These are phyloP conservation scores for Phyllosticta citriasiana DNA, from an alignment of 2,329 filamentous ascomycete genomes.

Conservation along the genomic window DNA sequence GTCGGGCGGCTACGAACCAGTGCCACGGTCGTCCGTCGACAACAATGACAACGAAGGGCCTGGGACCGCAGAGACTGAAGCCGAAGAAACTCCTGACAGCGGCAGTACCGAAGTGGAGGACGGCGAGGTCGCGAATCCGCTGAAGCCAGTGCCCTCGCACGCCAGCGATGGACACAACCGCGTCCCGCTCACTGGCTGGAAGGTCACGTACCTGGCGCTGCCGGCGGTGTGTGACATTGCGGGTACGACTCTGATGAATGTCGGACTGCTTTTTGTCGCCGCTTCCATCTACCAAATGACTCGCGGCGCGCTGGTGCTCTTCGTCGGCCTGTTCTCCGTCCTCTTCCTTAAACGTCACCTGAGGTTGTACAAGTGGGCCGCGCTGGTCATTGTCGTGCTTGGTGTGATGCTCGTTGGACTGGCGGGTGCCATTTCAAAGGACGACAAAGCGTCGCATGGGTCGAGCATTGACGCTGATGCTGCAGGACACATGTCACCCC, in stretches of 20 bases:
- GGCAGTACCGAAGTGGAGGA: conserved; percentile 31
- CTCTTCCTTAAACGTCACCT: conserved; percentile 74
- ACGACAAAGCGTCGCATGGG: conserved; percentile 42
- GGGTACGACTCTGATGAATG: conserved; percentile 95
- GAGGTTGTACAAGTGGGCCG: conserved; percentile 83
- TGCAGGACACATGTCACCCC: background rate
- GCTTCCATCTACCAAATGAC: conserved; percentile 99
- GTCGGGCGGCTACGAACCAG: conserved; percentile 53
- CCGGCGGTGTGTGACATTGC: conserved; percentile 90
- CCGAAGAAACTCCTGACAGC: conserved; percentile 33
- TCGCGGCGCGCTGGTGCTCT: conserved; percentile 82
- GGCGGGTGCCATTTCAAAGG: conserved; percentile 63
- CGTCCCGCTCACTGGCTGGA: conserved; percentile 55
- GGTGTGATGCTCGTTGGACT: conserved; percentile 87
- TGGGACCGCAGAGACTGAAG: conserved; percentile 35
- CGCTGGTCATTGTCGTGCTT: conserved; percentile 73
- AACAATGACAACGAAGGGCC: conserved; percentile 17
- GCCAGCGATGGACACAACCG: conserved; percentile 44
- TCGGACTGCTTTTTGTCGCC: conserved; percentile 83
- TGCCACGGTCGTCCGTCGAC: conserved; percentile 31
- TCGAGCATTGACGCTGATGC: background rate
- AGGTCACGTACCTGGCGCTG: conserved; percentile 64
- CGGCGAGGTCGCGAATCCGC: conserved; percentile 41
- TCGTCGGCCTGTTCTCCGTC: conserved; percentile 92
- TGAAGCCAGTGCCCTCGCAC: conserved; percentile 26